Conservation (phyloP, 306 rosid species). For the Coriaria nepalensis region DNA sequence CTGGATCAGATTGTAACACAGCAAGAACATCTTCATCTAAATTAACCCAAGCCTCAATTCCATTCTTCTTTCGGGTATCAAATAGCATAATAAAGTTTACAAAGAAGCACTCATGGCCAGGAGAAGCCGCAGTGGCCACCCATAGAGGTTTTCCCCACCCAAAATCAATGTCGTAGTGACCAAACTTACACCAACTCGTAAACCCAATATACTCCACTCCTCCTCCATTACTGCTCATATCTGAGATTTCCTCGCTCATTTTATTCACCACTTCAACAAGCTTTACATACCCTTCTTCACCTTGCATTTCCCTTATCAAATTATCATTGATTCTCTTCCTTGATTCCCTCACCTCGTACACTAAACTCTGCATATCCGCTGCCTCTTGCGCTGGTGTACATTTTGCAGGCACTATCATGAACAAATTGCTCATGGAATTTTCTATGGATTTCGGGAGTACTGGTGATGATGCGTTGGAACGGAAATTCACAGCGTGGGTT, state of each 20-base stretch:
- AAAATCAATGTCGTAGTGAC: constrained; percentile 5
- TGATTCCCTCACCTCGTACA: constrained; percentile 4
- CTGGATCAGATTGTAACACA: too few relatives aligned
- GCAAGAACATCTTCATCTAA: constrained; percentile 1
- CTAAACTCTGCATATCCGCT: background rate
- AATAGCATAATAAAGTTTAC: too few relatives aligned
- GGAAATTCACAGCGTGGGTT: constrained; percentile 5
- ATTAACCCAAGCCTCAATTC: constrained; percentile 10
- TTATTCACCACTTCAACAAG: background rate
- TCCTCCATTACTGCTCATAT: background rate
- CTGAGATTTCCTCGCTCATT: background rate
- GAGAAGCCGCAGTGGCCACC: background rate
- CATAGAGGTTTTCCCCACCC: constrained; percentile 14
- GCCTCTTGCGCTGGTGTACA: background rate
- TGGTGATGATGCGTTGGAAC: background rate
- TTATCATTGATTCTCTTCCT: background rate
- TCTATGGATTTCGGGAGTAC: background rate
- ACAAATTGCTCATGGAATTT: constrained; percentile 4
- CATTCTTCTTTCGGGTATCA: constrained; percentile 3
- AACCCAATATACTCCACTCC: constrained; percentile 7
- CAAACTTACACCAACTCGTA: constrained; percentile 9
- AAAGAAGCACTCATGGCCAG: background rate
- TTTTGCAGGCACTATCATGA: background rate
- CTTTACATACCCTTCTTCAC: background rate
- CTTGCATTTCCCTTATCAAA: background rate